A percentile compares a stretch with the other conserved stretches of the same genome.
Evolutionary conservation across 805 yeast species (phyloP).

Genomic region (Kluyveromyces starmeri): DNA sequence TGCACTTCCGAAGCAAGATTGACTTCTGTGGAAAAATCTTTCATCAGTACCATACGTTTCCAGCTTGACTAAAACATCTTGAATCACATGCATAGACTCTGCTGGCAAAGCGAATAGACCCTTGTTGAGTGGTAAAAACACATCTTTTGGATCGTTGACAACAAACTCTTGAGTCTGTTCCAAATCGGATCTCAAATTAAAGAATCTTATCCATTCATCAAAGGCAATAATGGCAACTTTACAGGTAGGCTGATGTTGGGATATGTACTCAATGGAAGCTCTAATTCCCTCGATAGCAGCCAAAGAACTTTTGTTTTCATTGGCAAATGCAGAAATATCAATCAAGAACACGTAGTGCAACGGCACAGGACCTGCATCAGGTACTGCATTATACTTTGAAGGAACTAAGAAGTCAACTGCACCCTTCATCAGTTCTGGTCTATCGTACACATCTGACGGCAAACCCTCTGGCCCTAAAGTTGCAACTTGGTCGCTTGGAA

Average conservation of each 20-base stretch:
- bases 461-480: conserved; percentile 53
- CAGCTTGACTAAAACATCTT: conserved; percentile 50
- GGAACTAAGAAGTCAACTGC: conserved; percentile 84
- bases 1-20: conserved; percentile 75
- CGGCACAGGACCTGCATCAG: conserved; percentile 34
- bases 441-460: conserved; percentile 44
- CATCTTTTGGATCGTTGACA: conserved; percentile 50
- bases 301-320: conserved; percentile 43
- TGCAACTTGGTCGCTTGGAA: conserved; percentile 58
- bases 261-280: conserved; percentile 35
- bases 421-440: conserved; percentile 76
- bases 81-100: conserved; percentile 55
- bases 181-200: conserved; percentile 49
- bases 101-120: conserved; percentile 78
- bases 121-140: conserved; percentile 63
- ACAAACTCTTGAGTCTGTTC: conserved; percentile 51
- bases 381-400: conserved; percentile 49
- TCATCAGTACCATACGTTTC: conserved; percentile 31
- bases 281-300: conserved; percentile 65
- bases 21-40: conserved; percentile 29
- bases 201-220: conserved; percentile 66
- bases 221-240: conserved; percentile 67
- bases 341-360: conserved; percentile 65
- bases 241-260: conserved; percentile 31
- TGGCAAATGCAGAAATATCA: conserved; percentile 57